These are phyloP conservation scores for Kodamaea alishanica DNA, from an alignment of 1,139 yeast species.

Conservation along the genomic window DNA sequence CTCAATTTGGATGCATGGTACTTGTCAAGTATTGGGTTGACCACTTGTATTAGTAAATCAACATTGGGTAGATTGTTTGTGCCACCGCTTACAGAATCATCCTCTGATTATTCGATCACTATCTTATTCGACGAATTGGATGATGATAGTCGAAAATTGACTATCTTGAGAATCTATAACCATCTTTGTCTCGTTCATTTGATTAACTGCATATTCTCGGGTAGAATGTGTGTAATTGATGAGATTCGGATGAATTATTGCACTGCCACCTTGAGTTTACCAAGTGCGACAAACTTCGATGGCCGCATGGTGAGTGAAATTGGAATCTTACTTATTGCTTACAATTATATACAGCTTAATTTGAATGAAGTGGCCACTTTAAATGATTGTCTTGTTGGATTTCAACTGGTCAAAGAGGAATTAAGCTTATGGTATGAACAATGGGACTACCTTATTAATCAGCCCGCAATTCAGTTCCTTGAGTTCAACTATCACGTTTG, in stretches of 20 bases:
- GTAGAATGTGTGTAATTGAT: conserved; percentile 72
- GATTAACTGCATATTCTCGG: conserved; percentile 64
- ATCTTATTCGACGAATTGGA: conserved; percentile 31
- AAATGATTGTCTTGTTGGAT: conserved; percentile 22
- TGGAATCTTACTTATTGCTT: conserved; percentile 57
- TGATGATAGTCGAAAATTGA: conserved; percentile 48
- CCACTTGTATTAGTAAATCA: conserved; percentile 50
- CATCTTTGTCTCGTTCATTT: conserved; percentile 70
- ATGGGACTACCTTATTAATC: conserved; percentile 70
- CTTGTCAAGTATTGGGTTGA: conserved; percentile 55
- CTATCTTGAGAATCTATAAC: conserved; percentile 63
- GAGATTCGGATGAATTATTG: conserved; percentile 61
- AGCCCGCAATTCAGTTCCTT: conserved; percentile 73
- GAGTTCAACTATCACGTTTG: conserved; percentile 72
- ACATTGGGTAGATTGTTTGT: conserved; percentile 29
- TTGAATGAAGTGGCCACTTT: conserved; percentile 22
- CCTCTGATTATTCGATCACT: conserved; percentile 23
- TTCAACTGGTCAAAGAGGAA: conserved; percentile 29
- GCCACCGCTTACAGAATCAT: not conserved
- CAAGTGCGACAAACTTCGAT: conserved; percentile 73
- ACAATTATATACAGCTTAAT: conserved; percentile 52
- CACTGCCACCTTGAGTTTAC: conserved; percentile 55
- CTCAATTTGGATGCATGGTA: conserved; percentile 58
- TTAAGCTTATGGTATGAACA: conserved; percentile 61
- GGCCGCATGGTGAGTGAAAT: conserved; percentile 83